Evolutionary conservation across 106 monocot species (phyloP), one percentile per base, ranked within the genome.

Genomic region (Dioscorea dumetorum): DNA sequence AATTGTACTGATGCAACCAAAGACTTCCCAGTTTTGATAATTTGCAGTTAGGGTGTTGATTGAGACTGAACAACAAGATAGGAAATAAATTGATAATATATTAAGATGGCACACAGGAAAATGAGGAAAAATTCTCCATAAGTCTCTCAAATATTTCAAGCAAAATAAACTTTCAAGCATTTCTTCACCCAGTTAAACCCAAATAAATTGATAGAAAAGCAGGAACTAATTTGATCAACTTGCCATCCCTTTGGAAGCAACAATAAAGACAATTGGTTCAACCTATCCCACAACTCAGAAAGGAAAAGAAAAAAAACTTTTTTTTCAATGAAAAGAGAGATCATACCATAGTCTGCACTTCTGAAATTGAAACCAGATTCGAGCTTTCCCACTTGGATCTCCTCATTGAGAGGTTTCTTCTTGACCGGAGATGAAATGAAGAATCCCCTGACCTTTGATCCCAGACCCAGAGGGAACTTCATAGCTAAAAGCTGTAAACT

Each of bases 321-420:
- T 10, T 41, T 41, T 41, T 10, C 41, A 3, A 41, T 41, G 41
- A 41, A 31, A 62, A 62, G 17, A 62, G 33, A 31, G 62, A 62
- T 62, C 62, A 62, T 64, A 64, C 64, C 64, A 33, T n/a, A 64
- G 19, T 41, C 64, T 9, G 33, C n/a, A 41, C 64, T 48, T 14
- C 33, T 64, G 34, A 64, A 33, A 64, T 9, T 0, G 22, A 64
- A 41, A 17, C 64, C 64, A 64, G 34, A 35, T 6, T 48, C 64
- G 2, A 41, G 41, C 15, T 64, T 41, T 19, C 35, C 64, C 35
- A 33, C 64, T 64, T 33, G 33, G 64, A 19, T 64, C 35, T 64
- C 48, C 64, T 12, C 33, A 48, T 64, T 64, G 54, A 56, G 54
- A 19, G n/a, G n/a, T 14, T 56, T 56, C 54, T 56, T 19, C 54